phyloP scores from a whole-genome alignment of 371 early-diverging fungal genomes.

The Haplosporangium sp. region DNA sequence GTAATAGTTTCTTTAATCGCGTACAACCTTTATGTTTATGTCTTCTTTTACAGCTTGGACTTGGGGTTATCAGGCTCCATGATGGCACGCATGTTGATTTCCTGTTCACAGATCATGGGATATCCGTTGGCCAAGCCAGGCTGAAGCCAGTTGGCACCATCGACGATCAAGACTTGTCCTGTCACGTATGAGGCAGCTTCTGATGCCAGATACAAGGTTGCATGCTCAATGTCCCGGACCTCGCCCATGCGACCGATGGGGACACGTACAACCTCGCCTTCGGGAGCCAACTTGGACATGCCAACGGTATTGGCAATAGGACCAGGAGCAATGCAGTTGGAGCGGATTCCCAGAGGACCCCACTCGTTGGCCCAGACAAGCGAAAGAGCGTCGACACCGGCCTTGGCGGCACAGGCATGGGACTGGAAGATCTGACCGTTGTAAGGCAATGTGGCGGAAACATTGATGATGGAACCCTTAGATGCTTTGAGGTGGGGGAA shows the following conservation, averaged over 20 bases:
- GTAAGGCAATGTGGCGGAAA: conserved; percentile 41
- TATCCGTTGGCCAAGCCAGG: conserved; percentile 45
- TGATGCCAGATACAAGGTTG: conserved; percentile 77
- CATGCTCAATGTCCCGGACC: conserved; percentile 76
- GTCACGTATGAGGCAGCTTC: conserved; percentile 72
- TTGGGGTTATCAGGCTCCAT: conserved; percentile 49
- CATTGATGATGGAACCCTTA: conserved; percentile 65
- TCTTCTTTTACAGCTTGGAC: conserved; percentile 41
- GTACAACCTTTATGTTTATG: not conserved
- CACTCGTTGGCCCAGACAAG: conserved; percentile 63
- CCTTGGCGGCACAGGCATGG: conserved; percentile 67
- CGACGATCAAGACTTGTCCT: conserved; percentile 75
- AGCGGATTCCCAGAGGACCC: conserved; percentile 69
- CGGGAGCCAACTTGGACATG: conserved; percentile 52
- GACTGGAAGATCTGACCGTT: conserved; percentile 54
- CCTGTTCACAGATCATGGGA: conserved; percentile 47
- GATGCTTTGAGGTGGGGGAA: conserved; percentile 75
- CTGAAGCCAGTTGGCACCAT: conserved; percentile 76
- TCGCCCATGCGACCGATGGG: conserved; percentile 59
- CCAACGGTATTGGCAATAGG: conserved; percentile 70
- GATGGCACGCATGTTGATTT: conserved; percentile 47
- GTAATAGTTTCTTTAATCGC: conserved; percentile 2
- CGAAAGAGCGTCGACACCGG: conserved; percentile 63
- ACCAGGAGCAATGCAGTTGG: conserved; percentile 70
- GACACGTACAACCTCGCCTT: conserved; percentile 24